Base-by-base conservation (phyloP, 2,329 filamentous ascomycete genomes). In the Aspergillaceae sp. region DNA sequence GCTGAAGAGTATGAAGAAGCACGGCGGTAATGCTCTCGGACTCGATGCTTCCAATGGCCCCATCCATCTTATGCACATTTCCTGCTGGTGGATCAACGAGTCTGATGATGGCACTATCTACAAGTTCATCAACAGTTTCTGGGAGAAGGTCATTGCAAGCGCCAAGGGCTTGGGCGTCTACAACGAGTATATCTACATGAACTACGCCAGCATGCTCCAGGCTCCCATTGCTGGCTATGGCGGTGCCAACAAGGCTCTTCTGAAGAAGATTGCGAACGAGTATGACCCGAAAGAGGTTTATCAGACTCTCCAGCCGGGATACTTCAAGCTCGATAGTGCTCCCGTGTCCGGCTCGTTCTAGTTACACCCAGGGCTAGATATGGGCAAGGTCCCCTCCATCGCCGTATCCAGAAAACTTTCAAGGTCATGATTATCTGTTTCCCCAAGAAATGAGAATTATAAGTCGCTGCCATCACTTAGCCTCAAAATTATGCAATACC, bases 171-270 rank as follows among this genome's bases (percentile, higher is more conserved):
- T 51, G 40, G 57, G 56, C 2, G 40, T 64, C 27, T 41, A 46
- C 8, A 47, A 56, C 28, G 42, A 50, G 11, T 73, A 59, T 48
- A 48, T 64, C 7, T 72, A 72, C 45, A 65, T 72, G 56, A 73
- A 72, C 51, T 72, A 73, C 47, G 70, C 70, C 5, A 56, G 56
- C 32, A 32, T 40, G 7, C 40, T 32, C 4, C 56, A 61, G 51
- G 63, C 54, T 26, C 58, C 66, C 0, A 56, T 72, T 36, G 43
- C 48, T 2, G 62, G 64, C 27, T 74, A 72, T 50, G 68, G 69
- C 2, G 41, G 48, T 9, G 54, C 51, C 19, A 19, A 19, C 19
- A 19, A 19, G 19, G 19, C 19, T 19, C 19, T 19, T 2, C 19
- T 19, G 19, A 19, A 19, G 19, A 19, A 19, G 19, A 19, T 19